Conservation (phyloP, 768 basidiomycete genomes). For the Erythrobasidium yunnanense region DNA sequence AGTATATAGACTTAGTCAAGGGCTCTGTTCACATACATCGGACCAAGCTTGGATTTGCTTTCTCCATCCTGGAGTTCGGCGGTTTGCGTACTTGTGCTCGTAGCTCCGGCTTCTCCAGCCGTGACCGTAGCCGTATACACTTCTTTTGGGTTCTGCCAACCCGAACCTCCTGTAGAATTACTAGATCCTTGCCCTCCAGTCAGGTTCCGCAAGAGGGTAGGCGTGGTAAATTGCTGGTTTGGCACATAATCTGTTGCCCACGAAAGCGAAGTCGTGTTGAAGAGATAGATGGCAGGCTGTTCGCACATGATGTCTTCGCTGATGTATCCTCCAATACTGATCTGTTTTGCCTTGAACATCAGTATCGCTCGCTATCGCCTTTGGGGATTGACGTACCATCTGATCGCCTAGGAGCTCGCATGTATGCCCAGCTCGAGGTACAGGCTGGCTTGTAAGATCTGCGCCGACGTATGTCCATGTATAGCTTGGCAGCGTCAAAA, state of each 20-base stretch:
- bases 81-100: neutral
- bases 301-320: conserved; percentile 29
- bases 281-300: conserved; percentile 31
- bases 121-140: neutral
- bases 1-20: neutral
- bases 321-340: conserved; percentile 31
- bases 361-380: neutral
- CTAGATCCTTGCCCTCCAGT: conserved; percentile 32
- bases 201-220: conserved; percentile 29
- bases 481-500: conserved; percentile 30
- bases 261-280: neutral
- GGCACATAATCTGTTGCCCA: neutral
- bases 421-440: conserved; percentile 26
- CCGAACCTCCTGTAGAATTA: conserved; percentile 12
- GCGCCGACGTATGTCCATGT: conserved; percentile 31
- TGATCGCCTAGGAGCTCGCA: conserved; percentile 29
- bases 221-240: conserved; percentile 22
- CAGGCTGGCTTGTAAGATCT: conserved; percentile 20
- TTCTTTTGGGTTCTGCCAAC: conserved; percentile 23
- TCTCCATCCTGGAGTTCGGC: neutral
- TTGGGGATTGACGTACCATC: conserved; percentile 8
- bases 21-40: neutral
- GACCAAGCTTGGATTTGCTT: neutral
- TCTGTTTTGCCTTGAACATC: neutral
- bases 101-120: neutral